Conservation (phyloP, 257 asterid genomes). For the Nicotiana paniculata region DNA sequence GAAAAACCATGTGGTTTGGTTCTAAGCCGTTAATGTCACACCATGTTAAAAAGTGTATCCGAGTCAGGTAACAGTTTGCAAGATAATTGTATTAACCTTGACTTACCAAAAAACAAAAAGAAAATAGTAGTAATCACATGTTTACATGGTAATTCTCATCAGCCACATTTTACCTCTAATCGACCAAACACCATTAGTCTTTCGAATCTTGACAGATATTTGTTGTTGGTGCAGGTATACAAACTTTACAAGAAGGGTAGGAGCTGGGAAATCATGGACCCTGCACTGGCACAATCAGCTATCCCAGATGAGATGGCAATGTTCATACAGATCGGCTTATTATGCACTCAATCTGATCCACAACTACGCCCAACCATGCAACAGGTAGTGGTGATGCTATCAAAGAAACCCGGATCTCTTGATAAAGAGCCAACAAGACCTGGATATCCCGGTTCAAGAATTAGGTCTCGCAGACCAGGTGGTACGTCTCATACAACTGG, state of each 20-base stretch:
- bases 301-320: slow-evolving; percentile 41
- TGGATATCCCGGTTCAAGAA: slow-evolving; percentile 59
- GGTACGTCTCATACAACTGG: slow-evolving; percentile 32
- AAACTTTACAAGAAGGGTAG: slow-evolving; percentile 69
- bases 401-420: slow-evolving; percentile 57
- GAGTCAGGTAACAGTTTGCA: not conserved
- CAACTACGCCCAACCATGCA: slow-evolving; percentile 70
- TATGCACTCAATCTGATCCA: slow-evolving; percentile 76
- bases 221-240: slow-evolving; percentile 49
- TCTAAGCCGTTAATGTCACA: not conserved
- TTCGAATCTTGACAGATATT: not conserved
- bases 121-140: not conserved
- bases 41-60: not conserved
- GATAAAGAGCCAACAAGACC: slow-evolving; percentile 72
- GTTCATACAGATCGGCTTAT: slow-evolving; percentile 60
- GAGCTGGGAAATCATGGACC: slow-evolving; percentile 59
- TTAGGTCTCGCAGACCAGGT: slow-evolving; percentile 28
- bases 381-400: slow-evolving; percentile 60
- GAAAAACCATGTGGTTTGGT: not conserved
- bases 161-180: not conserved
- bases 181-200: not conserved
- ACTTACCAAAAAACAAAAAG: not conserved
- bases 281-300: slow-evolving; percentile 47
- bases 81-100: not conserved
- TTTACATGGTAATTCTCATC: not conserved